Percentiles rank a stretch among this genome's conserved stretches.
phyloP scores from a whole-genome alignment of 768 basidiomycete species.

The Amanita thiersii region DNA sequence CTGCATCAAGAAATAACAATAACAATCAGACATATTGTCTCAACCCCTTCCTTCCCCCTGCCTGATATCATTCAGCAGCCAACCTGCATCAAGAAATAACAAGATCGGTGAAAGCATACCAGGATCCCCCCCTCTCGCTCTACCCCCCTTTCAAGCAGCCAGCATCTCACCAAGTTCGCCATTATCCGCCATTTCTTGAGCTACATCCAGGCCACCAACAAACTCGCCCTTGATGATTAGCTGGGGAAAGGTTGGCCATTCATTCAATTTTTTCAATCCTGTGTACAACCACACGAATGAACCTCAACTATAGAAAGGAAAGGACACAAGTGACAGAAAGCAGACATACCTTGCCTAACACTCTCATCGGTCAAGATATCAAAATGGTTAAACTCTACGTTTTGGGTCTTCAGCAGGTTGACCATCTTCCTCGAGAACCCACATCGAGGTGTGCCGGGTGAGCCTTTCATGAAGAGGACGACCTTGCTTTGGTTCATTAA shows the following conservation, averaged over 20 bases:
- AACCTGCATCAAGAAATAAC: too few species aligned
- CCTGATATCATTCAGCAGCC: too few species aligned
- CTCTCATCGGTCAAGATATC: slow-evolving; percentile 80
- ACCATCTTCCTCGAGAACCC: slow-evolving; percentile 80
- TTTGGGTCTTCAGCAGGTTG: slow-evolving; percentile 52
- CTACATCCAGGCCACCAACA: slow-evolving; percentile 91
- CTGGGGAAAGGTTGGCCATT: slow-evolving; percentile 90
- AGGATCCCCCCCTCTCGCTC: too few species aligned
- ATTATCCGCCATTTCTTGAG: slow-evolving; percentile 77
- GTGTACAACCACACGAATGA: slow-evolving; percentile 1
- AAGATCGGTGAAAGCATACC: too few species aligned
- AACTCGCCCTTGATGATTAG: slow-evolving; percentile 86
- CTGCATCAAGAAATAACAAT: too few species aligned
- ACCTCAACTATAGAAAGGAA: not conserved
- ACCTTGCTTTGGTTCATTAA: slow-evolving; percentile 78
- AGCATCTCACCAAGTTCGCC: slow-evolving; percentile 69
- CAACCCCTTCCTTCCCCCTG: too few species aligned
- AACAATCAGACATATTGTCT: too few species aligned
- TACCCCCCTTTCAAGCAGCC: too few species aligned
- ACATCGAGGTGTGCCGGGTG: slow-evolving; percentile 68
- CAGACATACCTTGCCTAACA: slow-evolving; percentile 63
- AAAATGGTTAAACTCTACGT: slow-evolving; percentile 64
- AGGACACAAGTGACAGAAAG: not conserved
- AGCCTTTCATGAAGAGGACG: slow-evolving; percentile 90
- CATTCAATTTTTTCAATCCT: slow-evolving; percentile 72